These are phyloP conservation scores for Aurinia saxatilis DNA, from an alignment of 345 rosid species.

Conservation along the genomic window DNA sequence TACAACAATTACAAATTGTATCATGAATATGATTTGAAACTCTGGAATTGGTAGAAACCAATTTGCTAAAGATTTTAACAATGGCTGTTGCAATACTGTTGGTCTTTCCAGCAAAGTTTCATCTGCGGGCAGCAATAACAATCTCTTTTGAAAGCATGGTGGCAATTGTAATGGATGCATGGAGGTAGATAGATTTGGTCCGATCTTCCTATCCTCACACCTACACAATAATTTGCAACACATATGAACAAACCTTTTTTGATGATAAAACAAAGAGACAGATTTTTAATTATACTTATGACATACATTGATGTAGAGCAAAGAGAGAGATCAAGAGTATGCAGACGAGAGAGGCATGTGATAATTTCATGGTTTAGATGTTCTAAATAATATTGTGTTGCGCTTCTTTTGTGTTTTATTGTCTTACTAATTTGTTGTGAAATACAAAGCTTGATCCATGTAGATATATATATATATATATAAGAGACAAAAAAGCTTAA, in stretches of 20 bases:
- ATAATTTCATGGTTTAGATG: neutral
- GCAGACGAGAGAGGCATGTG: conserved; percentile 5
- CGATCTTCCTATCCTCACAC: neutral
- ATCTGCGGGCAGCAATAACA: conserved; percentile 16
- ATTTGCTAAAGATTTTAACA: neutral
- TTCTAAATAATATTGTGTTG: neutral
- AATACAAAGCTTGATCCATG: too few species aligned
- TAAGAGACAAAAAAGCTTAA: too few species aligned
- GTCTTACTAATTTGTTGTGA: neutral
- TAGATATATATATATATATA: too few species aligned
- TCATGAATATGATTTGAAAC: too few species aligned
- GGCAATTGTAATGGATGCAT: neutral
- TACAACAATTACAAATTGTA: too few species aligned
- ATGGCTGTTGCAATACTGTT: neutral
- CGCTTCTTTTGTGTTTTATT: neutral
- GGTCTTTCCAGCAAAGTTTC: neutral
- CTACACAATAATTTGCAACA: conserved; percentile 9
- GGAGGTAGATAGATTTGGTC: neutral
- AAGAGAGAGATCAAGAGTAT: neutral
- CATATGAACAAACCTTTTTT: neutral
- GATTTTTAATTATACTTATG: neutral
- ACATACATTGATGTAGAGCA: neutral
- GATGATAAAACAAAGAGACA: neutral
- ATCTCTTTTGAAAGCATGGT: neutral
- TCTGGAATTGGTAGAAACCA: too few species aligned